These are phyloP conservation scores for Juncus effusus DNA, from an alignment of 176 grass and related monocot genomes.

Conservation along the genomic window DNA sequence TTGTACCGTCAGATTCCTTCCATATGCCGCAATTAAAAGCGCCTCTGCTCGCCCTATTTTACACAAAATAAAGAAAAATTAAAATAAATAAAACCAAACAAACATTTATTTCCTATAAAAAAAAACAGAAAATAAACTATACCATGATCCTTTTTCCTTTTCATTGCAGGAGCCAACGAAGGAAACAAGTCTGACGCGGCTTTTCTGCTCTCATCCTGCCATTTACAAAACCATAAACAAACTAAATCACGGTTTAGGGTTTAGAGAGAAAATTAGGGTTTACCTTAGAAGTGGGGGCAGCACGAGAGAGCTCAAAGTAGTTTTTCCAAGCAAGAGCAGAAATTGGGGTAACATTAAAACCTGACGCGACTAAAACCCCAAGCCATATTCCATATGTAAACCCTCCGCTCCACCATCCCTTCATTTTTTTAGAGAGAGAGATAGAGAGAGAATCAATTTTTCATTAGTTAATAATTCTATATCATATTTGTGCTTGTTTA, in stretches of 20 bases:
- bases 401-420: slow-evolving; percentile 87
- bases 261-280: slow-evolving; percentile 16
- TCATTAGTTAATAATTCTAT: background rate
- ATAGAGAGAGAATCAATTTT: too few species aligned
- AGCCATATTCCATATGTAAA: slow-evolving; percentile 99
- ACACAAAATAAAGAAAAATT: background rate
- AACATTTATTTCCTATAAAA: slow-evolving; percentile 2
- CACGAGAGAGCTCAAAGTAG: slow-evolving; percentile 56
- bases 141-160: slow-evolving; percentile 97
- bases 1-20: slow-evolving; percentile 57
- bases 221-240: slow-evolving; percentile 14
- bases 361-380: slow-evolving; percentile 78
- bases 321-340: slow-evolving; percentile 72
- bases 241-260: background rate
- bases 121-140: slow-evolving; percentile 16
- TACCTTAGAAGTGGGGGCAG: slow-evolving; percentile 56
- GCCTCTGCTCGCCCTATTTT: slow-evolving; percentile 80
- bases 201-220: slow-evolving; percentile 91
- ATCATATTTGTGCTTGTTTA: background rate
- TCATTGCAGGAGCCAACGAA: slow-evolving; percentile 42
- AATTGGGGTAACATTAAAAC: slow-evolving; percentile 74
- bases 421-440: slow-evolving; percentile 10
- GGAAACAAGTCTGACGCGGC: slow-evolving; percentile 76
- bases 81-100: slow-evolving; percentile 6
- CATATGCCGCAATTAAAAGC: slow-evolving; percentile 88